These are phyloP conservation scores for Serendipita vermifera DNA, from an alignment of 768 basidiomycete genomes.

Conservation along the genomic window DNA sequence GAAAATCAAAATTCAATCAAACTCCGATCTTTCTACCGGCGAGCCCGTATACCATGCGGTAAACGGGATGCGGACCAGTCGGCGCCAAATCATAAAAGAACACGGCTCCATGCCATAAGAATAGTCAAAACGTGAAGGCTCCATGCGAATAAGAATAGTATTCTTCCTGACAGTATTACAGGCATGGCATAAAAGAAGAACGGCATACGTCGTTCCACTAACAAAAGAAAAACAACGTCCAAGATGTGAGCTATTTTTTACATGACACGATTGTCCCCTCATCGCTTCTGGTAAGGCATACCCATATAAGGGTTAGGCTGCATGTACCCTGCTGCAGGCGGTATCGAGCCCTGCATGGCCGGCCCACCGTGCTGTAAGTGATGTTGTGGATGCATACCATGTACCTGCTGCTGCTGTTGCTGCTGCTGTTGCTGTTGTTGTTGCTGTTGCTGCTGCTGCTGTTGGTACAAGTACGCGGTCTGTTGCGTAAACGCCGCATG, in stretches of 20 bases:
- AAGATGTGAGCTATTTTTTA: not conserved
- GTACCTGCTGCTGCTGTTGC: slow-evolving; percentile 23
- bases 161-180: too few relatives aligned
- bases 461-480: slow-evolving; percentile 15
- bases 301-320: slow-evolving; percentile 7
- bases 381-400: not conserved
- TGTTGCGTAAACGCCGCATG: slow-evolving; percentile 12
- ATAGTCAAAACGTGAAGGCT: too few relatives aligned
- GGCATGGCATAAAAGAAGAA: too few relatives aligned
- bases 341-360: not conserved
- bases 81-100: too few relatives aligned
- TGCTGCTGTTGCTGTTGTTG: slow-evolving; percentile 27
- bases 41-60: too few relatives aligned
- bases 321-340: slow-evolving; percentile 6
- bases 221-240: not conserved
- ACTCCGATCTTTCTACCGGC: too few relatives aligned
- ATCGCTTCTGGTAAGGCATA: slow-evolving; percentile 7
- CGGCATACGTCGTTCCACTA: too few relatives aligned
- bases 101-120: too few relatives aligned
- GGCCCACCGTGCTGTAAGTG: not conserved
- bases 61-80: too few relatives aligned
- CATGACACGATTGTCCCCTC: not conserved
- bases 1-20: too few relatives aligned
- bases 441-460: slow-evolving; percentile 24
- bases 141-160: too few relatives aligned